A percentile compares a stretch with the other conserved stretches of the same genome.
phyloP scores from a whole-genome alignment of 352 stramenopile species.

The Pythium phragmitis region DNA sequence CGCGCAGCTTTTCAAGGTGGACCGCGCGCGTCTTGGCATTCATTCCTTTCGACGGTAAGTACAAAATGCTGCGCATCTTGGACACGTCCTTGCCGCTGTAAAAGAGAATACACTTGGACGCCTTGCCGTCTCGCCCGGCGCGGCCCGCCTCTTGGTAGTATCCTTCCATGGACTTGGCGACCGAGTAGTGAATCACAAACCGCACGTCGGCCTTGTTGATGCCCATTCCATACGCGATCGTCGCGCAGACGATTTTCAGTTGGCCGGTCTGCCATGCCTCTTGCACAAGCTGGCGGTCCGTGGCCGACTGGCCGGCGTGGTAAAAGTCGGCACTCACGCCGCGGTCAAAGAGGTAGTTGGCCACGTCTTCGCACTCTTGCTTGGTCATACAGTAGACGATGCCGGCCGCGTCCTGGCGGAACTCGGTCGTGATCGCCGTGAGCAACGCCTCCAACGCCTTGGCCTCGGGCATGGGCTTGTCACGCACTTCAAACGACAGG shows the following conservation, averaged over 20 bases:
- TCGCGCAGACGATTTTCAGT: constrained; percentile 92
- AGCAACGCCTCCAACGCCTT: constrained; percentile 58
- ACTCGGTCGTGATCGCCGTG: constrained; percentile 54
- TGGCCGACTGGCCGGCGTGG: constrained; percentile 86
- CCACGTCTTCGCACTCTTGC: constrained; percentile 92
- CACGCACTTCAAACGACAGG: constrained; percentile 88
- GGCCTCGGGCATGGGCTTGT: constrained; percentile 50
- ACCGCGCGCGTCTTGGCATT: constrained; percentile 64
- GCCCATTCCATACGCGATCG: constrained; percentile 95
- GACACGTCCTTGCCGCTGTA: constrained; percentile 85
- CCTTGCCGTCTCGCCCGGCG: constrained; percentile 93
- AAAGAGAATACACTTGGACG: constrained; percentile 91
- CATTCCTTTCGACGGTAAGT: constrained; percentile 78
- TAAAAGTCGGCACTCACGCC: constrained; percentile 91
- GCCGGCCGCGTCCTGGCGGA: constrained; percentile 49
- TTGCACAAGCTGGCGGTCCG: constrained; percentile 77
- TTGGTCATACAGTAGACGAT: constrained; percentile 96
- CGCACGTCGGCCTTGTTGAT: constrained; percentile 95
- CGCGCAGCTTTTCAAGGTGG: constrained; percentile 75
- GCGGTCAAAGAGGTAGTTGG: constrained; percentile 83
- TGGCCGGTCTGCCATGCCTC: constrained; percentile 73
- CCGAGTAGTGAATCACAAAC: constrained; percentile 92
- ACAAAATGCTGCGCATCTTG: constrained; percentile 81
- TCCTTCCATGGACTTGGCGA: constrained; percentile 93
- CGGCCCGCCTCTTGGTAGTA: constrained; percentile 99